Evolutionary conservation across 345 rosid species (phyloP).

Genomic region (Anacardium occidentale): DNA sequence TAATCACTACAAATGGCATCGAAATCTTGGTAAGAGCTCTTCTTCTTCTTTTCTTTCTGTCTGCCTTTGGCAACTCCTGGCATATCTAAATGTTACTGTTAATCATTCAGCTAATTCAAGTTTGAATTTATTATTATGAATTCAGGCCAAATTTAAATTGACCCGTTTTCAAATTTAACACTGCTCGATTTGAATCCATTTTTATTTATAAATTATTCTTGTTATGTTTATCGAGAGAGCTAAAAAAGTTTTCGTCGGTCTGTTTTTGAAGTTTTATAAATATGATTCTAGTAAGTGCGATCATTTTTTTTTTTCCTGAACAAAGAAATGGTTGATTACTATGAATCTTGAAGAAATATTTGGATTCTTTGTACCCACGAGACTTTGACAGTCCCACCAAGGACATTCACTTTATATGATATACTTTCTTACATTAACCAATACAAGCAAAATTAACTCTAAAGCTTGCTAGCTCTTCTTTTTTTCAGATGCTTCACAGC

Average conservation of each 20-base stretch:
- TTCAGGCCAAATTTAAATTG: no score
- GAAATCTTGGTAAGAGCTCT: no score
- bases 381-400: constrained; percentile 24
- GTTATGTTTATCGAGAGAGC: not conserved
- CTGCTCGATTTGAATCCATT: no score
- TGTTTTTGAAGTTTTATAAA: not conserved
- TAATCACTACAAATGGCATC: no score
- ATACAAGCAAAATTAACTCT: constrained; percentile 25
- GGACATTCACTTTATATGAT: constrained; percentile 1
- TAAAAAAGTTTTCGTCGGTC: no score
- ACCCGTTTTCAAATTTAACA: no score
- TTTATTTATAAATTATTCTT: no score
- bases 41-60: no score
- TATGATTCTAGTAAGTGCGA: not conserved
- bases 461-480: constrained; percentile 6
- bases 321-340: constrained; percentile 9
- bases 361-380: constrained; percentile 19
- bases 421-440: constrained; percentile 12
- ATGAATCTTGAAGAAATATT: constrained; percentile 16
- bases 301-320: not conserved
- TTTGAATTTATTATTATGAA: no score
- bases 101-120: no score
- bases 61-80: no score
- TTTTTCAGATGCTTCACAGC: constrained; percentile 22
- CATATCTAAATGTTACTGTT: no score